Base-by-base conservation (phyloP, 129 eudicot genomes). In the Oenanthe sinensis region DNA sequence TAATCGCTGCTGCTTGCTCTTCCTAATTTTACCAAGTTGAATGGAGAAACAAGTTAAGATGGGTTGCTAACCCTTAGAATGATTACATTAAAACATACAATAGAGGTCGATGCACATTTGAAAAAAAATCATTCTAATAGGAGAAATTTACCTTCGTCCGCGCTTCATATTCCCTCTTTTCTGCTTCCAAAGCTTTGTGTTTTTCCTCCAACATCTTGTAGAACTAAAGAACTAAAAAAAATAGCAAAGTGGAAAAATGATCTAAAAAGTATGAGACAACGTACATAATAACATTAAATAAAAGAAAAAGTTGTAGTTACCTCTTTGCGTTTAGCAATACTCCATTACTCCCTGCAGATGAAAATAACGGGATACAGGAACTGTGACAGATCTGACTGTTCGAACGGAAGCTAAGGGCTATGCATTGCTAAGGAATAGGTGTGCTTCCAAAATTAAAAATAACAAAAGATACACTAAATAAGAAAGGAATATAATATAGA, bases 1-100 rank as follows among this genome's bases (percentile, higher is more conserved):
- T 96, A 85, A 96, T 92, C 50, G 92, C 95, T 62, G 86, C 96
- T 73, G 85, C 91, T 85, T 96, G 95, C 71, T 96, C 99, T 86
- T 96, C 99, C 99, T 96, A 79, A 69, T 30, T 71, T 77, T 26
- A 71, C 45, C 82, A 79, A 65, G 58, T 50, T 60, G 36, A 70
- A 62, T n/a, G 2, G 17, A 79, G 19, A 77, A 54, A 55, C 50
- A n/a, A 46, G 60, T 12, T 13, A 45, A 14, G 55, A 62, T 48
- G n/a, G 77, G 39, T 54, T 28, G 49, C 48, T 28, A 74, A 75
- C 33, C 50, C 19, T 44, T 80, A 50, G 55, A 11, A 76, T 72
- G 72, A 37, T 78, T 11, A n/a, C 26, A 67, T n/a, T n/a, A n/a
- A n/a, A n/a, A 76, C 79, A 62, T 71, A 0, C 30, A 62, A 6